phyloP scores from a whole-genome alignment of 73 alveolate species.

The Uronychia binucleata region DNA sequence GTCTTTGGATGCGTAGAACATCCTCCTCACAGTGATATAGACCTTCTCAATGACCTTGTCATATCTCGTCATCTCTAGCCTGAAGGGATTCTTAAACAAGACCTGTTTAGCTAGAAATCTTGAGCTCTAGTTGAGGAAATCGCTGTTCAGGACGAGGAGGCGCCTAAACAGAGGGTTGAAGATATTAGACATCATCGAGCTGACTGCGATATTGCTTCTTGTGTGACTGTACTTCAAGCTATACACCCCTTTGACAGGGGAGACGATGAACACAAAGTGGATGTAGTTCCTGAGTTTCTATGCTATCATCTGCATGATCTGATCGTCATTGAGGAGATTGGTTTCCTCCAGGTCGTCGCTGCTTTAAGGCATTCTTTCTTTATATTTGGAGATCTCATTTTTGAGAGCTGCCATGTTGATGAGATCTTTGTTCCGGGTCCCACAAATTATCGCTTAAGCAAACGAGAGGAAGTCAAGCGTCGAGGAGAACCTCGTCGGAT shows the following conservation, averaged over 20 bases:
- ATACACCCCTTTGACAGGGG: not conserved
- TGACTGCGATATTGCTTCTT: not conserved
- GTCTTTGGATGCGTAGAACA: not conserved
- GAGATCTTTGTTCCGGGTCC: not conserved
- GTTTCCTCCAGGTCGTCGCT: not conserved
- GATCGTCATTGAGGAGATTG: not conserved
- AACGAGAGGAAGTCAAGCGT: not conserved
- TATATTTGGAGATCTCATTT: too few relatives aligned
- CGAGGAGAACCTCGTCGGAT: not conserved
- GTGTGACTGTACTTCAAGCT: not conserved
- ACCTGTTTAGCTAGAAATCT: not conserved
- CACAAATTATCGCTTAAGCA: not conserved
- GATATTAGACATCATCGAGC: not conserved
- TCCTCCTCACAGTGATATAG: not conserved
- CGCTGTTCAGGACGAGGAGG: not conserved
- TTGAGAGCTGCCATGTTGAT: not conserved
- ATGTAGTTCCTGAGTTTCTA: not conserved
- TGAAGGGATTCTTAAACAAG: not conserved
- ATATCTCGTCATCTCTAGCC: not conserved
- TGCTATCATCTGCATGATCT: not conserved
- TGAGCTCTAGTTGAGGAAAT: not conserved
- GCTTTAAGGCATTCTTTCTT: not conserved
- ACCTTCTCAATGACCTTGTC: not conserved
- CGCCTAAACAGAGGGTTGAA: not conserved
- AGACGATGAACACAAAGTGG: not conserved